A percentile compares a stretch with the other conserved stretches of the same genome.
These are phyloP conservation scores for Globisporangium uncinulatum DNA, from an alignment of 352 stramenopile genomes.

Conservation along the genomic window DNA sequence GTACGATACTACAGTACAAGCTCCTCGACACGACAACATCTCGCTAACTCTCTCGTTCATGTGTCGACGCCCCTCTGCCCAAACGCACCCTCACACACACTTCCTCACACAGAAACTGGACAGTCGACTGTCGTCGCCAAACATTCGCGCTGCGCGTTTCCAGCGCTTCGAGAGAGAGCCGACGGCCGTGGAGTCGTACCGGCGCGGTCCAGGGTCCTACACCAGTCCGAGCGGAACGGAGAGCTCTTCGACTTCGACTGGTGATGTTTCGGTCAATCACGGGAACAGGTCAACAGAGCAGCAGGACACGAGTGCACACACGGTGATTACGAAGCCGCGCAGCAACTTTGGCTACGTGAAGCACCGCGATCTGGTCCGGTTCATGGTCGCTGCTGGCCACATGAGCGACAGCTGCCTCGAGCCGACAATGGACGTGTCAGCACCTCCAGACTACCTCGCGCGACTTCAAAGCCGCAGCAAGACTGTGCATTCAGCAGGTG, in stretches of 20 bases:
- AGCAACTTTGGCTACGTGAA: slow-evolving; percentile 28
- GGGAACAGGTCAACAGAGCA: not conserved
- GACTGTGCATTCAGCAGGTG: not conserved
- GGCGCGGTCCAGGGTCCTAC: slow-evolving; percentile 29
- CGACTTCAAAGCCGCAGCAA: not conserved
- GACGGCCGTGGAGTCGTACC: slow-evolving; percentile 23
- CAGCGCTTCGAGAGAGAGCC: slow-evolving; percentile 25
- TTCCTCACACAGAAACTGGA: slow-evolving; percentile 21
- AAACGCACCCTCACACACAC: not conserved
- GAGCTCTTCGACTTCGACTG: not conserved
- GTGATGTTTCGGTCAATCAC: not conserved
- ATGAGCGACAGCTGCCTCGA: slow-evolving; percentile 25
- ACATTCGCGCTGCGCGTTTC: slow-evolving; percentile 21
- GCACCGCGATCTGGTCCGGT: slow-evolving; percentile 39
- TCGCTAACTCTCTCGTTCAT: not conserved
- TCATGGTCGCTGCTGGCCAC: slow-evolving; percentile 43
- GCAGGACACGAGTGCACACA: slow-evolving; percentile 4
- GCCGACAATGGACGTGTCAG: slow-evolving; percentile 3
- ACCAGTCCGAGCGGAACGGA: not conserved
- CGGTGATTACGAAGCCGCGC: slow-evolving; percentile 2
- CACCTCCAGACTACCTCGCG: slow-evolving; percentile 31
- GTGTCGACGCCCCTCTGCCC: not conserved
- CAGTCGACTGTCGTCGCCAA: slow-evolving; percentile 25
- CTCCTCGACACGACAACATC: not conserved
- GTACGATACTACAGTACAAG: slow-evolving; percentile 7